phyloP scores from a whole-genome alignment of 805 yeast genomes.

The Starmerella stellata region DNA sequence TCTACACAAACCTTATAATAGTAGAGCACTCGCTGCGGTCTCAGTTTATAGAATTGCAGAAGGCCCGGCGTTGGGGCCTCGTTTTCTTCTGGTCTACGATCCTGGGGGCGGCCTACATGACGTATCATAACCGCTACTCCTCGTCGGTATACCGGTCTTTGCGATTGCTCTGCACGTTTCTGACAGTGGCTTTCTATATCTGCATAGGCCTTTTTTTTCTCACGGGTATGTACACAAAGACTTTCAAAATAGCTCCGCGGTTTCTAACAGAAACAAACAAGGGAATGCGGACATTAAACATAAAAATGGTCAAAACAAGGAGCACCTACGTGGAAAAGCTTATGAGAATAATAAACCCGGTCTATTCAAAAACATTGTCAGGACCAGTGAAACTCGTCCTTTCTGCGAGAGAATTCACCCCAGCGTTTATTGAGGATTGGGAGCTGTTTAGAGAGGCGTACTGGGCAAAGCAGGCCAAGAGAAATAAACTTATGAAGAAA shows the following conservation, averaged over 20 bases:
- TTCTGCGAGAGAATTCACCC: conserved; percentile 62
- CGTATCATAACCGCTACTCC: conserved; percentile 19
- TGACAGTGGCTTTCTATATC: conserved; percentile 42
- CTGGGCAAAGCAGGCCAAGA: conserved; percentile 36
- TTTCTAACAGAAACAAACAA: conserved; percentile 72
- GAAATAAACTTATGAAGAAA: not conserved
- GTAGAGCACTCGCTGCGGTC: conserved; percentile 70
- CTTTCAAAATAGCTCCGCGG: conserved; percentile 63
- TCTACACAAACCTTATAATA: conserved; percentile 42
- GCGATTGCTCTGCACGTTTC: conserved; percentile 22
- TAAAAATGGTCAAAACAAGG: conserved; percentile 36
- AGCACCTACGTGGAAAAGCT: conserved; percentile 19
- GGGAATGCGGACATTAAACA: conserved; percentile 68
- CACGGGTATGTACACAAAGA: conserved; percentile 76
- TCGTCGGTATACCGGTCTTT: conserved; percentile 26
- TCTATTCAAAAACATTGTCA: conserved; percentile 27
- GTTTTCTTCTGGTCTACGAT: conserved; percentile 28
- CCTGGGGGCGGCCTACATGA: conserved; percentile 18
- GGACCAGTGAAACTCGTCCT: conserved; percentile 67
- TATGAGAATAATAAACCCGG: conserved; percentile 19
- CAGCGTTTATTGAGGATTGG: conserved; percentile 84
- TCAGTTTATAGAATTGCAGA: conserved; percentile 58
- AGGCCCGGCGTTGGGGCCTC: conserved; percentile 44
- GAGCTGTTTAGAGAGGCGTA: conserved; percentile 83
- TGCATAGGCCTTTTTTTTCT: conserved; percentile 62